phyloP scores from a whole-genome alignment of 2,329 filamentous ascomycete genomes.

The Epichloe brachyelytri region DNA sequence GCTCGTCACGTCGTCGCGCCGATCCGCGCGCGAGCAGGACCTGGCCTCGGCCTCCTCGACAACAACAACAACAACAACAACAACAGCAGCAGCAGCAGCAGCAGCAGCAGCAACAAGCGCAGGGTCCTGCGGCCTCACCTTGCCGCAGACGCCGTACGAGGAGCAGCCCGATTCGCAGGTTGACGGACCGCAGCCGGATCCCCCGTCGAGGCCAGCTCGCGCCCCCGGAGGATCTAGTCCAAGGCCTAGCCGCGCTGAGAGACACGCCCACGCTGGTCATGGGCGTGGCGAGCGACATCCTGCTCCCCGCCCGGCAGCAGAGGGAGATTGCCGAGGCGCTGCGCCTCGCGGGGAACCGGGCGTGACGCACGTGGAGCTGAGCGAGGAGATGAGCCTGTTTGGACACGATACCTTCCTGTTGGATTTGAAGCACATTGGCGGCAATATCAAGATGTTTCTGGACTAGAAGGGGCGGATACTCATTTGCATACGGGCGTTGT shows the following conservation, averaged over 20 bases:
- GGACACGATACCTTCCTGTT: constrained; percentile 94
- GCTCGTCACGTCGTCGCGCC: constrained; percentile 44
- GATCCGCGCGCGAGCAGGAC: constrained; percentile 46
- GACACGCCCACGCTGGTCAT: constrained; percentile 77
- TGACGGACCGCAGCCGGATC: constrained; percentile 13
- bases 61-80: constrained; percentile 12
- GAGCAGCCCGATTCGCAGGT: constrained; percentile 52
- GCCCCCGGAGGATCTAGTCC: constrained; percentile 68
- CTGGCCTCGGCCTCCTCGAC: constrained; percentile 41
- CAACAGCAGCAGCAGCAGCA: no score
- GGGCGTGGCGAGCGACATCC: constrained; percentile 87
- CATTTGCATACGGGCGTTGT: no score
- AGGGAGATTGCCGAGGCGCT: constrained; percentile 82
- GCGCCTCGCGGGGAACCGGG: constrained; percentile 62
- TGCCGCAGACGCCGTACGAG: constrained; percentile 74
- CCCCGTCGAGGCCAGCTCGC: constrained; percentile 17
- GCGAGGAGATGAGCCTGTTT: constrained; percentile 87
- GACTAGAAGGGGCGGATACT: no score
- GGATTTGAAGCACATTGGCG: constrained; percentile 84
- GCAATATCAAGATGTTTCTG: constrained; percentile 68
- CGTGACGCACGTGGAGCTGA: constrained; percentile 81
- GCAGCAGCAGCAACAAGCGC: constrained; percentile 7
- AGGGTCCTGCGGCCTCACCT: constrained; percentile 57
- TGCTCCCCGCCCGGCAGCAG: constrained; percentile 98
- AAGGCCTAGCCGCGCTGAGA: constrained; percentile 57